phyloP scores from a whole-genome alignment of 768 basidiomycete genomes.

The Russula dissimulans region DNA sequence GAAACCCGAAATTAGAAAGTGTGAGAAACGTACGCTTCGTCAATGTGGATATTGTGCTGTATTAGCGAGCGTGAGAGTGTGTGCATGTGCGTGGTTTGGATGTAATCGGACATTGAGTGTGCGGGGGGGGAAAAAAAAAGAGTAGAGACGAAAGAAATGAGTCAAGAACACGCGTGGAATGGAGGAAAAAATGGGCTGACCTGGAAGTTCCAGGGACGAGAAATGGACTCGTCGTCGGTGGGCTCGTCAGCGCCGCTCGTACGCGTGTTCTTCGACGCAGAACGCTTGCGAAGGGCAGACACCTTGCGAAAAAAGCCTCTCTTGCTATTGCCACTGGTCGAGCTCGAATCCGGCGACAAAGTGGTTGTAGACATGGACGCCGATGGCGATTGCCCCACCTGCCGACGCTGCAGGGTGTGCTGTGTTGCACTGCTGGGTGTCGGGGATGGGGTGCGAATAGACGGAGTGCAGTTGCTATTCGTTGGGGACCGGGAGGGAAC shows the following conservation, averaged over 20 bases:
- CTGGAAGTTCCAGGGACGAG: conserved; percentile 19
- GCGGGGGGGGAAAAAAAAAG: neutral
- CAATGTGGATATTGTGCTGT: conserved; percentile 19
- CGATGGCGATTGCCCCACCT: neutral
- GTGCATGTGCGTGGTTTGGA: neutral
- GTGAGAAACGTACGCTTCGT: conserved; percentile 14
- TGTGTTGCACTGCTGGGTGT: conserved; percentile 11
- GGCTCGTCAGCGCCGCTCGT: neutral
- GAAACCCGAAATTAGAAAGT: neutral
- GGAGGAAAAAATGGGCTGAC: neutral
- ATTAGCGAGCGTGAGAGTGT: neutral
- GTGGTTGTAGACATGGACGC: neutral
- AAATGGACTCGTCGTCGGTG: conserved; percentile 13
- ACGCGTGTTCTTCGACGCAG: conserved; percentile 9
- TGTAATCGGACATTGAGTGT: neutral
- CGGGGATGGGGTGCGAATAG: conserved; percentile 8
- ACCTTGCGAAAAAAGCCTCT: conserved; percentile 16
- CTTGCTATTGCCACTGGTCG: neutral
- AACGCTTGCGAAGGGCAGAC: conserved; percentile 11
- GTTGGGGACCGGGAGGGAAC: neutral
- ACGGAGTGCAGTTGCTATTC: neutral
- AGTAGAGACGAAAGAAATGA: neutral
- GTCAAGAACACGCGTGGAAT: neutral
- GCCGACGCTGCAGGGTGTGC: neutral
- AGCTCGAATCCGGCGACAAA: neutral